Conservation (phyloP, 192 early-diverging fungal species). For the Podila minutissima region DNA sequence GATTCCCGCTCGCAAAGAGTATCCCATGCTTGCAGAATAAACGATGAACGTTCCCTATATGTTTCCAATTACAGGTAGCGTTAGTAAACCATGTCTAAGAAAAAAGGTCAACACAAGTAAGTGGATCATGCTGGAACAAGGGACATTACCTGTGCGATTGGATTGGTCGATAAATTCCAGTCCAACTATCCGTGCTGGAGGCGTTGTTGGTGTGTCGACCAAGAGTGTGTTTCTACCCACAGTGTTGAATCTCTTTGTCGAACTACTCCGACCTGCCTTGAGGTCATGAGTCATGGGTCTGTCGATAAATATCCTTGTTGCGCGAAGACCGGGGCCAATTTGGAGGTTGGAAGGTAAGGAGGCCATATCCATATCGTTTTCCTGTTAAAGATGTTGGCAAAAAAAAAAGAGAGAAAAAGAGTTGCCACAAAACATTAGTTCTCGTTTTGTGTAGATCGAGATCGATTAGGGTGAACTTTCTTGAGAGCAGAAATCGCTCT, state of each 20-base stretch:
- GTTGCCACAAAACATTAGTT: neutral
- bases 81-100: neutral
- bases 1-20: conserved; percentile 23
- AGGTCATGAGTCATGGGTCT: conserved; percentile 1
- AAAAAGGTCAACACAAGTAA: neutral
- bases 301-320: conserved; percentile 33
- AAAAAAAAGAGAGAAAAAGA: neutral
- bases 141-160: conserved; percentile 1
- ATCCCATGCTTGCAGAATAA: conserved; percentile 17
- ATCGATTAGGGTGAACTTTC: no score
- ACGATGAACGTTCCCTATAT: conserved; percentile 1
- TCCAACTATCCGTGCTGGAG: conserved; percentile 26
- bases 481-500: no score
- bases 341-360: conserved; percentile 18
- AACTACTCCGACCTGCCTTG: neutral
- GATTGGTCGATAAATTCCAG: conserved; percentile 5
- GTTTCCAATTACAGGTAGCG: neutral
- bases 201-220: conserved; percentile 13
- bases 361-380: neutral
- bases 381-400: neutral
- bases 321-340: conserved; percentile 20
- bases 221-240: conserved; percentile 1
- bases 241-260: conserved; percentile 11
- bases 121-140: neutral
- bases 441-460: no score